phyloP scores from a whole-genome alignment of 2,329 filamentous ascomycete species.

The Akanthomyces lecanii region DNA sequence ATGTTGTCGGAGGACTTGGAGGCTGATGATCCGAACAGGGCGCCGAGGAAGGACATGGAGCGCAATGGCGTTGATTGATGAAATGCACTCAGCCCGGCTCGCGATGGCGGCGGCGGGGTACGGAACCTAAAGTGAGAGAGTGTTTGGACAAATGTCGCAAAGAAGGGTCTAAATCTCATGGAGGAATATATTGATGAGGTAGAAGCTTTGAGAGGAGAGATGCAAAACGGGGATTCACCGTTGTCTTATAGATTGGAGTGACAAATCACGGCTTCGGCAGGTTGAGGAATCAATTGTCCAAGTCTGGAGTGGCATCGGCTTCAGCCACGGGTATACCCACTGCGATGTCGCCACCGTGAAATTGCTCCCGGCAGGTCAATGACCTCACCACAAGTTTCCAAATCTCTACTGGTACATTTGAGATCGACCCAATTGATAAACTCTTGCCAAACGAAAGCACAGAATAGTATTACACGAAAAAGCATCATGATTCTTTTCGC shows the following conservation, averaged over 20 bases:
- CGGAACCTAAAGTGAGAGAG: constrained; percentile 38
- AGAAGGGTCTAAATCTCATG: constrained; percentile 50
- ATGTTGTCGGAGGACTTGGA: constrained; percentile 57
- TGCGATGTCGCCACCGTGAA: constrained; percentile 9
- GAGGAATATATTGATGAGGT: constrained; percentile 7
- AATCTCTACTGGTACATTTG: neutral
- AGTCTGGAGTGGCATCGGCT: neutral
- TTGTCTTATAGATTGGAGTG: constrained; percentile 2
- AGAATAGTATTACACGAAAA: neutral
- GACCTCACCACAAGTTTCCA: neutral
- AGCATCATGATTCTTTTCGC: no score
- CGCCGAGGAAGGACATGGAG: constrained; percentile 75
- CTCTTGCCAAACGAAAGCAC: neutral
- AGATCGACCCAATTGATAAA: neutral
- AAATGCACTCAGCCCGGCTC: constrained; percentile 18
- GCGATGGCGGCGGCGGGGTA: constrained; percentile 25
- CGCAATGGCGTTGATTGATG: constrained; percentile 28
- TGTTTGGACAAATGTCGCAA: constrained; percentile 45
- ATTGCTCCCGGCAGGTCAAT: neutral
- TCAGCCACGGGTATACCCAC: constrained; percentile 13
- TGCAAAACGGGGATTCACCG: neutral
- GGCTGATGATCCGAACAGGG: constrained; percentile 65
- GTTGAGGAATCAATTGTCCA: constrained; percentile 14
- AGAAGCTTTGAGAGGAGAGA: neutral
- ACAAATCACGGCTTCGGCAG: constrained; percentile 11